Base-by-base conservation (phyloP, 345 rosid genomes). In the Melastoma malabathricum region DNA sequence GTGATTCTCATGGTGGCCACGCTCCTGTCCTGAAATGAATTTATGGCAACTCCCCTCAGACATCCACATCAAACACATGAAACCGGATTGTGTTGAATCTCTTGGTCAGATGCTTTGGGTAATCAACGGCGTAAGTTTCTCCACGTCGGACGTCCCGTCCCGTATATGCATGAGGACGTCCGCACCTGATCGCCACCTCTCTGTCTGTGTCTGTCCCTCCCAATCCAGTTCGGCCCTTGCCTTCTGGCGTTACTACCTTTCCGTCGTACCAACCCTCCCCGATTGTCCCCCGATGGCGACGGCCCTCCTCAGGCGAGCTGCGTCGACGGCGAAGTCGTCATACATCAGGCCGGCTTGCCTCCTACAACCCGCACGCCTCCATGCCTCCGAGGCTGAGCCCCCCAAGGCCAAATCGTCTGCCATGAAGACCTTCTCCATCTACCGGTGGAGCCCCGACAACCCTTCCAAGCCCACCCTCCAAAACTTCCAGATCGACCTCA, bases 381-480 rank as follows among this genome's bases (percentile, higher is more conserved):
- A 72, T 19, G 75, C 95, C 16, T 56, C 80, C 38, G 88, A 68
- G 57, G 46, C 74, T 4, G 73, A 75, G 58, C 56, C 85, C 13
- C 55, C 72, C 6, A 70, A 71, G 44, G 73, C 77, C 4, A 54
- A 46, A 51, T 23, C 66, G 29, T 10, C 47, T 25, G 5, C 68
- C 16, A 13, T 76, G 44, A 90, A 82, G 72, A 83, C 86, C 12
- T 90, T 90, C 59, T 86, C 83, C 73, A 90, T 90, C 72, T 90
- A 86, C 63, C 75, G 98, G 9, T 90, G 98, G 98, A 84, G 68
- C 58, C 98, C 98, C 0, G 86, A 86, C 58, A 79, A 70, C 48
- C 82, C 94, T 0, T 47, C 83, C 27, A 86, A 86, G 48, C 96
- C 98, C 18, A 17, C 72, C 59, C 87, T 90, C 20, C 47, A 76